Base-by-base conservation (phyloP, 768 basidiomycete species). In the Suillus discolor region DNA sequence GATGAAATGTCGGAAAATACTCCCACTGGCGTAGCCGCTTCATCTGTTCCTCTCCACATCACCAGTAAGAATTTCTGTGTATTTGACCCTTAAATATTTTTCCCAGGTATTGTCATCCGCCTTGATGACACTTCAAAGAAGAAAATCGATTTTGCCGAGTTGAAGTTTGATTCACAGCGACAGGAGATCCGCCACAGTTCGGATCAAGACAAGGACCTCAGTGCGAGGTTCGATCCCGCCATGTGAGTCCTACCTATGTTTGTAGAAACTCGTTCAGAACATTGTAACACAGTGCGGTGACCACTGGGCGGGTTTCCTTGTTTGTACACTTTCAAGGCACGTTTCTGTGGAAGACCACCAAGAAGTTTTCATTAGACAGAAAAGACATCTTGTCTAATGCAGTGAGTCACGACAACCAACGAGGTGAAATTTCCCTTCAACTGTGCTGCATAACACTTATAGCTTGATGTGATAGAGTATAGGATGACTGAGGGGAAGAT, bases 141-240 rank as follows among this genome's bases (percentile, higher is more conserved):
- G 25, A 60, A 62, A 3, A 28, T 65, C 18, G 39, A 65, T 44
- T 65, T 61, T 15, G 57, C 54, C 6, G 61, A 65, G 39, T 61
- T 65, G 15, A 41, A 54, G 38, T 4, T 62, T 11, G 51, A 38
- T 18, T 54, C 28, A 51, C 61, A 54, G 15, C 34, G 51, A 16
- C 31, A 54, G 31, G 41, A 51, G 23, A 44, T 65, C 16, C 61
- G 18, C 55, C 23, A 38, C 38, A 16, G 34, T 15, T 44, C 61
- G 18, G 61, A 54, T 13, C 47, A 61, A 11, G 55, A 54, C 41
- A 55, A 62, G 15, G 41, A 51, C 2, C 36, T 65, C 4, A 62
- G 41, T 36, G 61, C 53, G 54, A 44, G 13, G 7, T 53, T 45
- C n/a, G n/a, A 31, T n/a, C 47, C 47, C 39, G 28, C 38, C 49